phyloP scores from a whole-genome alignment of 768 basidiomycete species.

The Auriscalpium vulgare region DNA sequence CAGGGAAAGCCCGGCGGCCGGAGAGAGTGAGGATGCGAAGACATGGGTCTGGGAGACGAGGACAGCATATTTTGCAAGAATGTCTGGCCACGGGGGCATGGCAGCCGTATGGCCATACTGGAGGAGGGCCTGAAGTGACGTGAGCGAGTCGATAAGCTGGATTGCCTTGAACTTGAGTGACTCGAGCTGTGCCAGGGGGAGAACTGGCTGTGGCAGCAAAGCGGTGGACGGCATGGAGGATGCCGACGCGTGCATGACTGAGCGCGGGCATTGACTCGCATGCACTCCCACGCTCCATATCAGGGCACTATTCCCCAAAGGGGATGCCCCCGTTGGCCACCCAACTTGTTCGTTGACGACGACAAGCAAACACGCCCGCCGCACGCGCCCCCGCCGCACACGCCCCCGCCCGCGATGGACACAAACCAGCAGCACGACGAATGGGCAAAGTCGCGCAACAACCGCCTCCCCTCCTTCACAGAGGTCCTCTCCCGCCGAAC shows the following conservation, averaged over 20 bases:
- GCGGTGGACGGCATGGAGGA: neutral
- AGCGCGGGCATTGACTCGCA: neutral
- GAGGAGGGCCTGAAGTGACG: slow-evolving; percentile 53
- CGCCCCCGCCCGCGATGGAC: slow-evolving; percentile 20
- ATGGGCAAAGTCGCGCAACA: slow-evolving; percentile 61
- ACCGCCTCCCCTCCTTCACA: slow-evolving; percentile 78
- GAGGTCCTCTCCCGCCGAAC: slow-evolving; percentile 90
- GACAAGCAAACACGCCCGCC: neutral
- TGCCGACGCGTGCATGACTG: neutral
- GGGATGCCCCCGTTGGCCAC: neutral
- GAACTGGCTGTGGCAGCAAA: neutral
- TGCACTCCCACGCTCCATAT: neutral
- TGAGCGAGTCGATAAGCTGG: slow-evolving; percentile 74
- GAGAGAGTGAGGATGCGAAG: slow-evolving; percentile 56
- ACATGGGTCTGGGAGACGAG: slow-evolving; percentile 77
- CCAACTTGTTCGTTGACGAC: neutral
- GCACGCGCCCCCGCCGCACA: neutral
- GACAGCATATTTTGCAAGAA: slow-evolving; percentile 79
- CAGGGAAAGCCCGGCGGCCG: slow-evolving; percentile 43
- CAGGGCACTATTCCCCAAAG: neutral
- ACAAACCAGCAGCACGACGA: slow-evolving; percentile 51
- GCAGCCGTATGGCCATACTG: slow-evolving; percentile 44
- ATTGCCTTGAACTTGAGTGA: slow-evolving; percentile 69
- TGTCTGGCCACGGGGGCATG: slow-evolving; percentile 79
- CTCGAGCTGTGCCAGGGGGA: slow-evolving; percentile 36